Evolutionary conservation across 1,284 basidiomycete genomes (phyloP).

Genomic region (Coniferiporia weirii): DNA sequence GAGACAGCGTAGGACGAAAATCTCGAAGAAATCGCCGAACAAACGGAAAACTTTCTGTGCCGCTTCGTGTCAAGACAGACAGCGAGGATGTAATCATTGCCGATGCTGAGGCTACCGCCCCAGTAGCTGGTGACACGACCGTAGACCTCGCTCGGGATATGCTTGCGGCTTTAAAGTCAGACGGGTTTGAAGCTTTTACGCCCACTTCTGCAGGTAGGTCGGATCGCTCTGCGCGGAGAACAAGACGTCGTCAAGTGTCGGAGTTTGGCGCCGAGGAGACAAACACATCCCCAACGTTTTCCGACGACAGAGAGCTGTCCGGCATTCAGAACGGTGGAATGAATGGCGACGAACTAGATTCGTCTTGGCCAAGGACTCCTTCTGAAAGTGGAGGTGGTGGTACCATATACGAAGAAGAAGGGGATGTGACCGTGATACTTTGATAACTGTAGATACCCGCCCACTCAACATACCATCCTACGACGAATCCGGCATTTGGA

Average conservation of each 20-base stretch:
- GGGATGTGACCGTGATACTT: slow-evolving; percentile 5
- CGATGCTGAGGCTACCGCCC: slow-evolving; percentile 9
- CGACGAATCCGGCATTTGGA: neutral
- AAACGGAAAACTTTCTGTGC: slow-evolving; percentile 32
- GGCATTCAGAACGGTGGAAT: neutral
- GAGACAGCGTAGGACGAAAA: slow-evolving; percentile 58
- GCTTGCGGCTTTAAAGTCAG: slow-evolving; percentile 65
- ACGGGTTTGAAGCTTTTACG: slow-evolving; percentile 39
- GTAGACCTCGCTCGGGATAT: slow-evolving; percentile 66
- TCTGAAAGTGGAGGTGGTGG: neutral
- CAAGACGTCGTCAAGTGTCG: slow-evolving; percentile 1
- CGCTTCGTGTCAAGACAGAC: slow-evolving; percentile 38
- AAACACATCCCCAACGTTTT: slow-evolving; percentile 5
- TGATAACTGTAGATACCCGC: too few species aligned
- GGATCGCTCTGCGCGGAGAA: slow-evolving; percentile 23
- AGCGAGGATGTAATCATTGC: slow-evolving; percentile 29
- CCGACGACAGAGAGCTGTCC: neutral
- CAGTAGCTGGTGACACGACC: slow-evolving; percentile 36
- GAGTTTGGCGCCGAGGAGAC: slow-evolving; percentile 12
- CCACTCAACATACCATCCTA: neutral
- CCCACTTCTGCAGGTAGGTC: slow-evolving; percentile 31
- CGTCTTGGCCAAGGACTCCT: neutral
- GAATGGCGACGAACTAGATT: neutral
- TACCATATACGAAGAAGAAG: neutral
- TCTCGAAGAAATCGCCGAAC: slow-evolving; percentile 45